Evolutionary conservation across 306 rosid genomes (phyloP).

Genomic region (Prinsepia uniflora): DNA sequence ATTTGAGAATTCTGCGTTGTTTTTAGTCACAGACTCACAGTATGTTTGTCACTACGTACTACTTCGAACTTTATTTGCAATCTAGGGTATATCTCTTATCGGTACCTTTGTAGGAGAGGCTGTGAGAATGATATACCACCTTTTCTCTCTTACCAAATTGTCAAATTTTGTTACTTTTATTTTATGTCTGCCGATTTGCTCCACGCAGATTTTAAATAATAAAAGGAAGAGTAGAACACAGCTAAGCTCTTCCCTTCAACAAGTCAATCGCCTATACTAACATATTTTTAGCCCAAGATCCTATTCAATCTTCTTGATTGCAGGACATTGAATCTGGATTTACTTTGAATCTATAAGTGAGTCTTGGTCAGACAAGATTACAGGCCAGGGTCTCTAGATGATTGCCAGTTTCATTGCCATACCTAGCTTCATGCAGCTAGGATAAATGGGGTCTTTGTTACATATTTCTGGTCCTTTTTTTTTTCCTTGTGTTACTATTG

Average conservation of each 20-base stretch:
- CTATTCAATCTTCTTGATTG: neutral
- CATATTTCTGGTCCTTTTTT: neutral
- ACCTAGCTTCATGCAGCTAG: neutral
- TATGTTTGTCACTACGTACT: neutral
- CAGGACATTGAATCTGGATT: neutral
- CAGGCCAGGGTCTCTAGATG: neutral
- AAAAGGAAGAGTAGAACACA: neutral
- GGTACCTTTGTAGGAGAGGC: neutral
- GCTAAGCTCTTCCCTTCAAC: neutral
- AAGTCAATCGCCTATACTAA: neutral
- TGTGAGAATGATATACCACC: neutral
- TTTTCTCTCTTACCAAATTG: neutral
- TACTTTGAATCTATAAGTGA: neutral
- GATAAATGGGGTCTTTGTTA: neutral
- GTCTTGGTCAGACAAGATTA: neutral
- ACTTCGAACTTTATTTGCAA: neutral
- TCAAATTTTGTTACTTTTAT: neutral
- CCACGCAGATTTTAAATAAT: no score
- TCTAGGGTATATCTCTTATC: neutral
- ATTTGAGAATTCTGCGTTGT: neutral
- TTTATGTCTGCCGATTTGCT: neutral
- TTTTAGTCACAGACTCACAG: neutral
- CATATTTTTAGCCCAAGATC: neutral
- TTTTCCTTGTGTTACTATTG: neutral
- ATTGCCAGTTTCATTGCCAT: neutral